A percentile compares a stretch with the other conserved stretches of the same genome.
Conservation (phyloP, 371 early-diverging fungal species). For the Globomyces sp. region DNA sequence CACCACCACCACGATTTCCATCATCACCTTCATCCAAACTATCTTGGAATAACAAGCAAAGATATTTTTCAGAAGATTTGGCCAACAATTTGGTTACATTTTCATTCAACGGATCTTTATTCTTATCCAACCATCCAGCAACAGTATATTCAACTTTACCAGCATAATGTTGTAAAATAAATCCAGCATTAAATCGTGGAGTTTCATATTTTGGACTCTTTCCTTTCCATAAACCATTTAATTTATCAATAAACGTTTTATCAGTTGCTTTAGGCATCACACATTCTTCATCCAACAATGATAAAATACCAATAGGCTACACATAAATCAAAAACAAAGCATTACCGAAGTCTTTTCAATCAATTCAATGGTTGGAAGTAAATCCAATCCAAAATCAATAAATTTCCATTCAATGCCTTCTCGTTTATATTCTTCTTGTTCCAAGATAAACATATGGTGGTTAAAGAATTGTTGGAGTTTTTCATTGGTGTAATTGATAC, state of each 20-base stretch:
- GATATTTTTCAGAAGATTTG: slow-evolving; percentile 73
- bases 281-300: slow-evolving; percentile 99
- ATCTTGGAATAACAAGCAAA: slow-evolving; percentile 81
- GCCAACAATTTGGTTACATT: slow-evolving; percentile 88
- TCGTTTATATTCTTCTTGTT: slow-evolving; percentile 97
- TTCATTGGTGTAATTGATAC: slow-evolving; percentile 99
- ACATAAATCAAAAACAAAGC: no score
- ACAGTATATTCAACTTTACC: slow-evolving; percentile 96
- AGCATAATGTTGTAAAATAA: slow-evolving; percentile 97
- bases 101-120: slow-evolving; percentile 99
- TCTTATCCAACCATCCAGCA: slow-evolving; percentile 97
- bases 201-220: slow-evolving; percentile 85
- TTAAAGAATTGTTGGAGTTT: slow-evolving; percentile 99
- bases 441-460: slow-evolving; percentile 99
- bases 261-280: slow-evolving; percentile 98
- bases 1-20: slow-evolving; percentile 33
- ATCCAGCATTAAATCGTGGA: slow-evolving; percentile 89
- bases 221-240: slow-evolving; percentile 84
- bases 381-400: slow-evolving; percentile 98
- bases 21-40: slow-evolving; percentile 65
- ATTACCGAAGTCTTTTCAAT: slow-evolving; percentile 85
- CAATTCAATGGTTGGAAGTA: slow-evolving; percentile 98
- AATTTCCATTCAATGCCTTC: slow-evolving; percentile 99
- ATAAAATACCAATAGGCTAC: slow-evolving; percentile 93
- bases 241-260: slow-evolving; percentile 93